A percentile compares a stretch with the other conserved stretches of the same genome.
phyloP scores from a whole-genome alignment of 177 flowering plant genomes.

The Tripterygium wilfordii region DNA sequence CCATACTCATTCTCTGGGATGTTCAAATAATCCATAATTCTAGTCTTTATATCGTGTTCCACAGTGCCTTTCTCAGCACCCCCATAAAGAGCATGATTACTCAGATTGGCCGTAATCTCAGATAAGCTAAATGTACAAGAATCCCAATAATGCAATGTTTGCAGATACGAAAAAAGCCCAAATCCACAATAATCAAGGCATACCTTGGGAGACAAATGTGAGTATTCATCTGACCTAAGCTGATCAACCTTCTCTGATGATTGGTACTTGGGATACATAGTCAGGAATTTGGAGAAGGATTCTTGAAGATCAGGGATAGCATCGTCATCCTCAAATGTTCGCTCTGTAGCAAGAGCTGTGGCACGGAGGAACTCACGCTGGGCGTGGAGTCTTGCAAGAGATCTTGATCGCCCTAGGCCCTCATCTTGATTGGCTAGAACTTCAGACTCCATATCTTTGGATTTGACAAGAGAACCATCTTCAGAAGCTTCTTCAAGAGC shows the following conservation, averaged over 20 bases:
- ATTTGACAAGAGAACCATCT: conserved; percentile 80
- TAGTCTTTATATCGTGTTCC: conserved; percentile 83
- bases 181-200: conserved; percentile 98
- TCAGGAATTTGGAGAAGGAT: conserved; percentile 74
- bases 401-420: conserved; percentile 72
- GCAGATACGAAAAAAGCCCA: conserved; percentile 86
- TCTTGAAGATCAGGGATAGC: conserved; percentile 61
- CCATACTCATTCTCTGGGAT: conserved; percentile 98
- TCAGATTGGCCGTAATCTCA: conserved; percentile 92
- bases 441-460: conserved; percentile 64
- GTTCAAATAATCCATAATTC: conserved; percentile 94
- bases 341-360: conserved; percentile 81
- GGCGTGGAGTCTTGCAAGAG: conserved; percentile 81
- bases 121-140: conserved; percentile 89
- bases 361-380: conserved; percentile 89
- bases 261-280: conserved; percentile 89
- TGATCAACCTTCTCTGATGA: conserved; percentile 87
- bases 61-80: conserved; percentile 89
- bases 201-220: conserved; percentile 81
- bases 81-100: conserved; percentile 97
- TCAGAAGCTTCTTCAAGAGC: conserved; percentile 99
- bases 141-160: conserved; percentile 83
- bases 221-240: conserved; percentile 71
- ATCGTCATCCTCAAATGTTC: conserved; percentile 57
- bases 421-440: conserved; percentile 47